Evolutionary conservation across 2,329 filamentous ascomycete genomes (phyloP).

Genomic region (Aspergillus hortae): DNA sequence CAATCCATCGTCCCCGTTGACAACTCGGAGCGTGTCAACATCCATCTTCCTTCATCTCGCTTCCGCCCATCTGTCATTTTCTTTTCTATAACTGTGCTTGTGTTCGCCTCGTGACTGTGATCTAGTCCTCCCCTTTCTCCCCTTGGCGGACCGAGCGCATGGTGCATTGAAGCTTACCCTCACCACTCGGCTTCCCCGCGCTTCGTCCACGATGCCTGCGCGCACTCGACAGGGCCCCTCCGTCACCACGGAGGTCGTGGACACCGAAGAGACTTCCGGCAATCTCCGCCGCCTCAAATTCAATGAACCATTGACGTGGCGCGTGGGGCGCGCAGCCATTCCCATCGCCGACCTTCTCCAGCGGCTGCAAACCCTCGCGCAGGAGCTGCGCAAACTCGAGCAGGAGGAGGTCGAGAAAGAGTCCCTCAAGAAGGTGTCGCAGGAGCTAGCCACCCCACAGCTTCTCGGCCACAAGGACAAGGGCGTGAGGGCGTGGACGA

Average conservation of each 20-base stretch:
- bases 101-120: too few species aligned
- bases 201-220: constrained; percentile 38
- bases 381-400: constrained; percentile 80
- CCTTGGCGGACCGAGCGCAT: constrained; percentile 11
- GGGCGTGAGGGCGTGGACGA: constrained; percentile 83
- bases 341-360: constrained; percentile 75
- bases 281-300: constrained; percentile 61
- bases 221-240: constrained; percentile 39
- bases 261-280: constrained; percentile 29
- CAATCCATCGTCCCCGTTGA: too few species aligned
- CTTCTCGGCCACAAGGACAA: constrained; percentile 88
- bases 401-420: constrained; percentile 80
- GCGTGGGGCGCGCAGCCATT: constrained; percentile 78
- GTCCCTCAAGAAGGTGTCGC: constrained; percentile 79
- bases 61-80: too few species aligned
- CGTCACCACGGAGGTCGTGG: constrained; percentile 28
- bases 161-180: constrained; percentile 17
- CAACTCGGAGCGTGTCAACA: too few species aligned
- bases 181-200: constrained; percentile 20
- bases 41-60: too few species aligned
- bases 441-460: constrained; percentile 77
- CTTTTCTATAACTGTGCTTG: too few species aligned
- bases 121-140: not conserved
- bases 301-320: constrained; percentile 84
- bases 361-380: constrained; percentile 74